Base-by-base conservation (phyloP, 2,329 filamentous ascomycete genomes). In the Cladosporium phlei region DNA sequence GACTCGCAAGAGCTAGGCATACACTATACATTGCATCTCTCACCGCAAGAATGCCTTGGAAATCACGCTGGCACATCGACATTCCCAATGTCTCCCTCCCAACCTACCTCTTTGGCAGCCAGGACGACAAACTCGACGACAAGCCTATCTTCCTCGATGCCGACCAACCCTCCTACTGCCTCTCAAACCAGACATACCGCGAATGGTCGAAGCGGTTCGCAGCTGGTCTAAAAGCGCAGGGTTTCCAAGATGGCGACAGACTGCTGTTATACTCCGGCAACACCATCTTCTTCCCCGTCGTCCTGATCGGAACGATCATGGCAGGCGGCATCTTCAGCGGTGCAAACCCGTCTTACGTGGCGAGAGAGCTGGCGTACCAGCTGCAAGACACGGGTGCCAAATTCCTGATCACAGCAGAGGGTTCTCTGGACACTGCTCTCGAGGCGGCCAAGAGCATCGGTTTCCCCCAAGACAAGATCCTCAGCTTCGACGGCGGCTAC, bases 291-390 rank as follows among this genome's bases (percentile, higher is more conserved):
- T 87, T 83, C 60, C 83, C 86, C 0, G 71, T 79, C 0, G 70
- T 86, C 1, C 79, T 90, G 45, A 73, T 88, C 64, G 86, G 86
- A 12, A 73, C 85, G 16, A 72, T 88, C 40, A 88, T 88, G 79
- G 85, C 86, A 0, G 85, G 85, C 3, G 85, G 85, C 2, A 70
- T 91, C 45, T 91, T 91, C 68, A 85, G 82, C 0, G 86, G 85
- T 20, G 84, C 84, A 1, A 88, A 88, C 51, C 84, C 85, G 0
- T 74, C 73, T 4, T 88, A 81, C 55, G 81, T 86, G 0, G 70
- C 79, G 0, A 71, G 85, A 16, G 87, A 93, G 65, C 66, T 94
- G 35, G 83, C 81, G 5, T 84, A 86, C 63, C 88, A 93, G 64
- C 70, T 93, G 27, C 73, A 78, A 38, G 85, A 91, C 62, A 83